phyloP scores from a whole-genome alignment of 2,329 filamentous ascomycete genomes.

The Colletotrichum gloeosporioides region DNA sequence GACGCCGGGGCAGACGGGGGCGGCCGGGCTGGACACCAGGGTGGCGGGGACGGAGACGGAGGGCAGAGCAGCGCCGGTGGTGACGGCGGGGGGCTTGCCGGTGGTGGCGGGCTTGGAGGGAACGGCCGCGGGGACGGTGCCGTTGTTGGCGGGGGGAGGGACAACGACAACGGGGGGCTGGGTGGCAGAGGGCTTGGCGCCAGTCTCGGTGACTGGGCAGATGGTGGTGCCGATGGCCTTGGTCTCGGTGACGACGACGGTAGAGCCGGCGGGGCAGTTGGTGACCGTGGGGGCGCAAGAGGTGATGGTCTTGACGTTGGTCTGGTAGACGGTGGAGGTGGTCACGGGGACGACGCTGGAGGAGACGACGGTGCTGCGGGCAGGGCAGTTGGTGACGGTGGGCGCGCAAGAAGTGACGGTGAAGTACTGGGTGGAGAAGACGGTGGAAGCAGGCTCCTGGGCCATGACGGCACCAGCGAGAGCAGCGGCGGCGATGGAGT shows the following conservation, averaged over 20 bases:
- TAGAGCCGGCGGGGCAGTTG: conserved; percentile 61
- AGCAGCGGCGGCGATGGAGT: conserved; percentile 57
- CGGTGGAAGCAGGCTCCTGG: conserved; percentile 40
- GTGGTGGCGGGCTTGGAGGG: conserved; percentile 22
- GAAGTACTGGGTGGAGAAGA: conserved; percentile 62
- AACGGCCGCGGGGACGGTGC: conserved; percentile 24
- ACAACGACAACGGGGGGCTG: conserved; percentile 22
- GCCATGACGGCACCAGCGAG: conserved; percentile 49
- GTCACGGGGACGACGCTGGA: conserved; percentile 37
- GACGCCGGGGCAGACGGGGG: conserved; percentile 33
- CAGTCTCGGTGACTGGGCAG: conserved; percentile 33
- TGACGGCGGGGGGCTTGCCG: conserved; percentile 21
- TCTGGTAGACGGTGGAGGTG: conserved; percentile 60
- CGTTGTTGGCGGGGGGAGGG: conserved; percentile 27
- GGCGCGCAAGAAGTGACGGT: conserved; percentile 61
- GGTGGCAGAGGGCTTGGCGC: conserved; percentile 24
- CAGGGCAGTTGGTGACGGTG: conserved; percentile 54
- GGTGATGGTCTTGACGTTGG: conserved; percentile 65
- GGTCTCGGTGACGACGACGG: conserved; percentile 41
- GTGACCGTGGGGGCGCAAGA: conserved; percentile 64
- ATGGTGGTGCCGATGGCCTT: conserved; percentile 50
- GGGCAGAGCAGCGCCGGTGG: conserved; percentile 24
- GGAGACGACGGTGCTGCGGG: conserved; percentile 45
- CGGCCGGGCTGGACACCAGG: conserved; percentile 15
- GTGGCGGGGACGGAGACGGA: conserved; percentile 25